phyloP scores from a whole-genome alignment of 1,139 yeast genomes.

The Hemisphaericaspora xylofermentans region DNA sequence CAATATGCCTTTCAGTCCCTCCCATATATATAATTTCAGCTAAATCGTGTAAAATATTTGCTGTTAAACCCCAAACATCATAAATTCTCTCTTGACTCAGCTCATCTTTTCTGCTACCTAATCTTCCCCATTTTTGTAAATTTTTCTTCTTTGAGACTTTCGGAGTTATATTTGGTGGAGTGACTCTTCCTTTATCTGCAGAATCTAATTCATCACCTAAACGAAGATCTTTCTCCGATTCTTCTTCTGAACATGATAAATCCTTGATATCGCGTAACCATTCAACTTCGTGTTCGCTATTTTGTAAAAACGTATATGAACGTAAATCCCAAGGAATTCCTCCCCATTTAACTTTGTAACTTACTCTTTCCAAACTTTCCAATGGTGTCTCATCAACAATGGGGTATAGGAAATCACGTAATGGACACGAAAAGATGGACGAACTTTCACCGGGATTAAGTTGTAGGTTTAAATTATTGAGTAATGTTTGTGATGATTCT shows the following conservation, averaged over 20 bases:
- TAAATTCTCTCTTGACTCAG: constrained; percentile 46
- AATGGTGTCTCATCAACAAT: constrained; percentile 25
- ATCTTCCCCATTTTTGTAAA: constrained; percentile 37
- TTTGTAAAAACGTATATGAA: constrained; percentile 59
- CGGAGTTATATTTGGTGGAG: constrained; percentile 14
- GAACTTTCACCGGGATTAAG: constrained; percentile 75
- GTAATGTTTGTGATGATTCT: constrained; percentile 17
- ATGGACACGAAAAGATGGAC: constrained; percentile 66
- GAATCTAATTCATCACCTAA: constrained; percentile 15
- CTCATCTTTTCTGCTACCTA: constrained; percentile 40
- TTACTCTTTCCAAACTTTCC: constrained; percentile 48
- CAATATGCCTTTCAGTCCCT: constrained; percentile 31
- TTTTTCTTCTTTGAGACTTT: constrained; percentile 10
- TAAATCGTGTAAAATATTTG: constrained; percentile 76
- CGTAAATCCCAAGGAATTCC: constrained; percentile 66
- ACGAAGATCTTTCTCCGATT: constrained; percentile 20
- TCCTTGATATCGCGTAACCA: constrained; percentile 67
- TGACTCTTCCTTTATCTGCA: constrained; percentile 15
- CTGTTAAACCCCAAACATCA: constrained; percentile 91
- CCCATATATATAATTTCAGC: constrained; percentile 54
- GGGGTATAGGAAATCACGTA: constrained; percentile 57
- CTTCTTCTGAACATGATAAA: constrained; percentile 54
- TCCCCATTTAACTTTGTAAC: constrained; percentile 58
- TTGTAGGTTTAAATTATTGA: constrained; percentile 34
- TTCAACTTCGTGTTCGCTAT: constrained; percentile 51